These are phyloP conservation scores for Cucumis cinereus DNA, from an alignment of 306 rosid genomes.

Conservation along the genomic window DNA sequence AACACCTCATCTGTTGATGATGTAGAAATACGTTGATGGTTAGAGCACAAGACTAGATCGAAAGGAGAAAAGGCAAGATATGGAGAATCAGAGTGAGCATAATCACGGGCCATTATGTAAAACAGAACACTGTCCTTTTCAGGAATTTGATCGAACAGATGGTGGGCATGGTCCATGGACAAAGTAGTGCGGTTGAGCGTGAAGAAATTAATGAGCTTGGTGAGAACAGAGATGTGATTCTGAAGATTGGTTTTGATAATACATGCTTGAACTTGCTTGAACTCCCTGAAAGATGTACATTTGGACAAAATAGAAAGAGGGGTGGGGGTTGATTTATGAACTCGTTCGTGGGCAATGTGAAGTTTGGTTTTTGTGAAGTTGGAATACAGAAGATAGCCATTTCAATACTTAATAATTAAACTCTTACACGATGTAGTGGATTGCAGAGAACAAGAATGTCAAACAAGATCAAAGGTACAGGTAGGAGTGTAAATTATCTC, in stretches of 20 bases:
- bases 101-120: slow-evolving; percentile 62
- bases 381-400: slow-evolving; percentile 38
- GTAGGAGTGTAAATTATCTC: not conserved
- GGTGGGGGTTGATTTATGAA: slow-evolving; percentile 10
- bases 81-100: slow-evolving; percentile 41
- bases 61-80: slow-evolving; percentile 39
- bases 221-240: slow-evolving; percentile 23
- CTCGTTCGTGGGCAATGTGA: slow-evolving; percentile 11
- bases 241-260: slow-evolving; percentile 55
- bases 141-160: slow-evolving; percentile 45
- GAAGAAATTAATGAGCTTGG: slow-evolving; percentile 53
- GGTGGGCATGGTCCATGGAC: slow-evolving; percentile 50
- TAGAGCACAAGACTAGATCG: slow-evolving; percentile 12
- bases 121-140: slow-evolving; percentile 46
- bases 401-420: not conserved
- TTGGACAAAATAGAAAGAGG: slow-evolving; percentile 46
- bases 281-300: slow-evolving; percentile 40
- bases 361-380: slow-evolving; percentile 20
- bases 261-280: slow-evolving; percentile 64
- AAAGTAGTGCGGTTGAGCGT: slow-evolving; percentile 19
- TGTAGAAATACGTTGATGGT: too few relatives aligned
- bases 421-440: not conserved
- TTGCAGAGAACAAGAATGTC: not conserved
- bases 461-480: not conserved
- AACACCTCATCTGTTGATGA: too few relatives aligned